Percentiles rank a stretch among this genome's conserved stretches.
phyloP scores from a whole-genome alignment of 768 basidiomycete genomes.

The Mycena vitilis region DNA sequence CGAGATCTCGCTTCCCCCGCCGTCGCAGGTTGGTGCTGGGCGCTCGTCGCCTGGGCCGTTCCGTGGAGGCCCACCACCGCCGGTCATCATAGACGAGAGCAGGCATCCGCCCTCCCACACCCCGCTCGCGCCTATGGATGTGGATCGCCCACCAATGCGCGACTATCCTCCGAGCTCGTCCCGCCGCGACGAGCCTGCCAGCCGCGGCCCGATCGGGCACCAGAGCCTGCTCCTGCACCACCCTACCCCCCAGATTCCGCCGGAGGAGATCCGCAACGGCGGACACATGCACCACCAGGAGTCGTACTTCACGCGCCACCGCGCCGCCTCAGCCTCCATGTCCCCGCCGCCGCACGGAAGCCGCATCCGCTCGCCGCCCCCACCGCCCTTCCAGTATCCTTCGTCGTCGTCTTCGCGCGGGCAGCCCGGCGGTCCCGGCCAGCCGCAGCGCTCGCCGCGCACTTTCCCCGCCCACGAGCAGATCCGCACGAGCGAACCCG shows the following conservation, averaged over 20 bases:
- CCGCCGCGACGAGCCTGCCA: conserved; percentile 43
- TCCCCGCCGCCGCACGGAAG: conserved; percentile 66
- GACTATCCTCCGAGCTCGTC: conserved; percentile 58
- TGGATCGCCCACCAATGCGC: conserved; percentile 69
- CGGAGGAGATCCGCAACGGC: conserved; percentile 62
- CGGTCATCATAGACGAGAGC: conserved; percentile 80
- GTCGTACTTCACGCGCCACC: conserved; percentile 64
- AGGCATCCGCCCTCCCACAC: conserved; percentile 77
- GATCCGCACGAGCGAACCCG: conserved; percentile 56
- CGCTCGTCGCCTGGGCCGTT: conserved; percentile 79
- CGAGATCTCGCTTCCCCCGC: conserved; percentile 70
- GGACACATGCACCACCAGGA: conserved; percentile 65
- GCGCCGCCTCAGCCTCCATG: conserved; percentile 67
- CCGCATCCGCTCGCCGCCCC: conserved; percentile 64
- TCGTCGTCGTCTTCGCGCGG: conserved; percentile 51
- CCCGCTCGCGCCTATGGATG: conserved; percentile 83
- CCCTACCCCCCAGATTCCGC: conserved; percentile 66
- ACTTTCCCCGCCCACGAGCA: conserved; percentile 65
- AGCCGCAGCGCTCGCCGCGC: conserved; percentile 70
- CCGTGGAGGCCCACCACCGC: conserved; percentile 85
- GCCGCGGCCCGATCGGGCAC: conserved; percentile 67
- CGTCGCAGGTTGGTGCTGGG: conserved; percentile 59
- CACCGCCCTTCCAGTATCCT: conserved; percentile 62
- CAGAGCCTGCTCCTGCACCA: conserved; percentile 74
- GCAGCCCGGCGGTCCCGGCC: conserved; percentile 62